A percentile compares a stretch with the other conserved stretches of the same genome.
Evolutionary conservation across 176 grass and related monocot genomes (phyloP).

Genomic region (Hsuehochloa calcarea): DNA sequence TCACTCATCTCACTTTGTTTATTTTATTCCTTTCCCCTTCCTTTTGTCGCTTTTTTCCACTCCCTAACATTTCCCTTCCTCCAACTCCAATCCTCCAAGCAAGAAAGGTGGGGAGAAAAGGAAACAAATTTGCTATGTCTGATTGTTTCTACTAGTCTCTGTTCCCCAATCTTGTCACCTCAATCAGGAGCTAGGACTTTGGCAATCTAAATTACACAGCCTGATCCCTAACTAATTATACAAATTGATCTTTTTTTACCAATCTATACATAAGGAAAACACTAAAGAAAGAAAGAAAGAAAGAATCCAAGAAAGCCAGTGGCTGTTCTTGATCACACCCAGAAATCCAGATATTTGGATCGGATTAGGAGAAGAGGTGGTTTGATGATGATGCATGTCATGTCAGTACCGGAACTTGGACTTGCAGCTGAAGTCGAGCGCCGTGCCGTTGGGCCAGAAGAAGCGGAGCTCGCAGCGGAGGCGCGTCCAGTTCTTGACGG

Average conservation of each 20-base stretch:
- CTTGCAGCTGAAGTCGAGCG: constrained; percentile 37
- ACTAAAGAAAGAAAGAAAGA: not conserved
- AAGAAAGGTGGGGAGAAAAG: not conserved
- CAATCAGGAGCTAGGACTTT: not conserved
- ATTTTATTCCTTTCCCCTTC: constrained; percentile 19
- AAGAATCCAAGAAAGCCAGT: not conserved
- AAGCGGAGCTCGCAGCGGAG: constrained; percentile 53
- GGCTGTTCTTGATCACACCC: not conserved
- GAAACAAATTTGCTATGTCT: not conserved
- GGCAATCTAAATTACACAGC: not conserved
- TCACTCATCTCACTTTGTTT: constrained; percentile 4
- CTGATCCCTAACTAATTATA: constrained; percentile 12
- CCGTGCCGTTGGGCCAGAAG: constrained; percentile 48
- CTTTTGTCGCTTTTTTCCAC: not conserved
- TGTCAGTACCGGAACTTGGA: constrained; percentile 39
- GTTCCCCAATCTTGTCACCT: not conserved
- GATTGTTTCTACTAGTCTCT: not conserved
- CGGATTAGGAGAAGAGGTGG: not conserved
- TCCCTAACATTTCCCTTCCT: not conserved
- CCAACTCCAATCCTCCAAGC: not conserved
- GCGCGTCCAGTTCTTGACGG: constrained; percentile 44
- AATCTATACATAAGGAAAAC: not conserved
- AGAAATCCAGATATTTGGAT: not conserved
- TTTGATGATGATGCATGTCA: not conserved
- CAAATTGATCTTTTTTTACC: constrained; percentile 15